These are phyloP conservation scores for Boletellus sp. DNA, from an alignment of 1,284 basidiomycete species.

Conservation along the genomic window DNA sequence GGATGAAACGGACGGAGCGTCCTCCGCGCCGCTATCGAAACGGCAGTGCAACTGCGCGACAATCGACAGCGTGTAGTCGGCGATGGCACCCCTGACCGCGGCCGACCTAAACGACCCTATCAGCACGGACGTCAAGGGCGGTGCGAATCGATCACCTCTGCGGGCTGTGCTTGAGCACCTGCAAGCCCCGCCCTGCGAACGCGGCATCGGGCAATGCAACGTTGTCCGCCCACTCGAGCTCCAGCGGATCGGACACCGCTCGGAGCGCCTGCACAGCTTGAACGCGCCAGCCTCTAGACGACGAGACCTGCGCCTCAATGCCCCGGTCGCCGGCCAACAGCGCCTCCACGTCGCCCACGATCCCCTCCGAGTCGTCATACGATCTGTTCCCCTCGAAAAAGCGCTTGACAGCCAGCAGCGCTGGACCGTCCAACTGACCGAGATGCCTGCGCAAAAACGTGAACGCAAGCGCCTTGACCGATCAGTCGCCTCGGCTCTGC, in stretches of 20 bases:
- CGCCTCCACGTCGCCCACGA: constrained; percentile 11
- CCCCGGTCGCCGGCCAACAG: constrained; percentile 2
- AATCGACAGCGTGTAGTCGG: constrained; percentile 22
- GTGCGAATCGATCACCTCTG: constrained; percentile 36
- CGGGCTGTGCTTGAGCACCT: constrained; percentile 39
- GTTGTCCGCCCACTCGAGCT: constrained; percentile 47
- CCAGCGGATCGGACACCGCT: constrained; percentile 39
- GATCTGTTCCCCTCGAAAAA: constrained; percentile 19
- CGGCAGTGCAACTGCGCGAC: constrained; percentile 9
- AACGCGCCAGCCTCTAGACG: constrained; percentile 17
- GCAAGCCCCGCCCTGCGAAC: constrained; percentile 37
- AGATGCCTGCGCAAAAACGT: constrained; percentile 26
- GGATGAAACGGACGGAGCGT: constrained; percentile 26
- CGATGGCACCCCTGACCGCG: constrained; percentile 17
- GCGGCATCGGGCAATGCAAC: constrained; percentile 33
- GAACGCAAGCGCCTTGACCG: constrained; percentile 17
- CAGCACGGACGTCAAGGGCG: constrained; percentile 5
- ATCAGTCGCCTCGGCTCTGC: constrained; percentile 9
- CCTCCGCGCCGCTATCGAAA: constrained; percentile 6
- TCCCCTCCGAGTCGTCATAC: constrained; percentile 12
- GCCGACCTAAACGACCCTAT: constrained; percentile 15
- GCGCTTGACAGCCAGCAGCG: constrained; percentile 8
- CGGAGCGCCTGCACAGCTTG: constrained; percentile 29
- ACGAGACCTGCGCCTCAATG: background rate
- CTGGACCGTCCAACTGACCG: constrained; percentile 17